A percentile compares a stretch with the other conserved stretches of the same genome.
These are phyloP conservation scores for Chaetomium fimeti DNA, from an alignment of 495 filamentous ascomycete species.

Conservation along the genomic window DNA sequence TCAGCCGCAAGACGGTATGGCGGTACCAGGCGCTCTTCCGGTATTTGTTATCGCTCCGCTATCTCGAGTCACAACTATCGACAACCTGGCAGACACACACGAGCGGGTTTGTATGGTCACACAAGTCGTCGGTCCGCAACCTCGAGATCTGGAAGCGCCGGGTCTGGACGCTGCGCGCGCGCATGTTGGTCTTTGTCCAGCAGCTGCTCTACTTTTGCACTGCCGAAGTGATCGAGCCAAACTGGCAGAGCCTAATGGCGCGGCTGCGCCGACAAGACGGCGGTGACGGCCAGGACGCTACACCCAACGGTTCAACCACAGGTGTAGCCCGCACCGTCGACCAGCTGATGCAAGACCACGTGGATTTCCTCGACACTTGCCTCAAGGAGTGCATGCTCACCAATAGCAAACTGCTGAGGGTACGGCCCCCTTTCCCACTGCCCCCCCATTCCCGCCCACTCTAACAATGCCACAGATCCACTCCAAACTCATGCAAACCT, in stretches of 20 bases:
- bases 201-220: slow-evolving; percentile 96
- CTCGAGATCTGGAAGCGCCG: slow-evolving; percentile 91
- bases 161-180: slow-evolving; percentile 84
- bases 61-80: slow-evolving; percentile 80
- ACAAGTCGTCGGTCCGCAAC: slow-evolving; percentile 67
- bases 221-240: slow-evolving; percentile 93
- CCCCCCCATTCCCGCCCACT: neutral
- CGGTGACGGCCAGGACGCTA: slow-evolving; percentile 44
- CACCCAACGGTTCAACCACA: neutral
- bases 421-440: slow-evolving; percentile 42
- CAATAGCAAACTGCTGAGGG: slow-evolving; percentile 86
- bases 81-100: slow-evolving; percentile 88
- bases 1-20: slow-evolving; percentile 91
- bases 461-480: slow-evolving; percentile 64
- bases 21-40: slow-evolving; percentile 95
- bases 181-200: slow-evolving; percentile 97
- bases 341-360: slow-evolving; percentile 98
- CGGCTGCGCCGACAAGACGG: slow-evolving; percentile 65
- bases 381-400: slow-evolving; percentile 99
- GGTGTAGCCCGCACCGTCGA: slow-evolving; percentile 82
- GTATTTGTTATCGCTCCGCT: slow-evolving; percentile 81
- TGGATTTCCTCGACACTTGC: slow-evolving; percentile 96
- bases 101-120: slow-evolving; percentile 77
- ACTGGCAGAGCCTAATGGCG: slow-evolving; percentile 90
- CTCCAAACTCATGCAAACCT: slow-evolving; percentile 89